Conservation (phyloP, 2,329 filamentous ascomycete species). For the Blastomyces gilchristii region DNA sequence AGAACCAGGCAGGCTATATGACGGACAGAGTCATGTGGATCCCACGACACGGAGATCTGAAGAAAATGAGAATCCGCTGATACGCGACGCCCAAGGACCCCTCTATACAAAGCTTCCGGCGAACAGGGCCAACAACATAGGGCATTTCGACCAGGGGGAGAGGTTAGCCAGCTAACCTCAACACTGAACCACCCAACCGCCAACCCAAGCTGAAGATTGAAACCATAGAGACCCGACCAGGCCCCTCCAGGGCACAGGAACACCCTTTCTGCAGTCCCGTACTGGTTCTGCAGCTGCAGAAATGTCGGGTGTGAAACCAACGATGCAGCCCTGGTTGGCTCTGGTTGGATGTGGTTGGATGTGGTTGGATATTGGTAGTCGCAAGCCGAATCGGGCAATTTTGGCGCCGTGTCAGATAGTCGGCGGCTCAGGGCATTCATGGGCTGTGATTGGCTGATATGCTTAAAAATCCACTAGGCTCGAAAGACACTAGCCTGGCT, state of each 20-base stretch:
- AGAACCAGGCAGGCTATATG: background rate
- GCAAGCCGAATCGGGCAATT: slow-evolving; percentile 5
- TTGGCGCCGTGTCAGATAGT: background rate
- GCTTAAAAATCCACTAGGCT: background rate
- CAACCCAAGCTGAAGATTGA: background rate
- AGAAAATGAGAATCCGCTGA: slow-evolving; percentile 1
- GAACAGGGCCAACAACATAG: background rate
- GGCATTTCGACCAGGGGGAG: background rate
- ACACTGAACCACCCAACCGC: slow-evolving; percentile 1
- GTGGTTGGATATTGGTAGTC: background rate
- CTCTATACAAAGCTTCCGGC: background rate
- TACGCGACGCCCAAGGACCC: background rate
- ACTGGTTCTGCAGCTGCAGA: background rate
- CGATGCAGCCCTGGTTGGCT: background rate
- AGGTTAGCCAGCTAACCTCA: background rate
- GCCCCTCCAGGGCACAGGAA: background rate
- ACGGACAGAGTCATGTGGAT: background rate
- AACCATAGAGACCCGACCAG: background rate
- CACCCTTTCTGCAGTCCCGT: background rate
- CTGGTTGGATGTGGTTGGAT: background rate
- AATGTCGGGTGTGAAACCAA: slow-evolving; percentile 4
- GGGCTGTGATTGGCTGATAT: background rate
- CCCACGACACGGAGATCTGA: background rate
- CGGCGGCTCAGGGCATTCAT: background rate
- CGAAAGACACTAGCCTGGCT: background rate